Conservation (phyloP, 2,329 filamentous ascomycete species). For the Sarocladiaceae sp. region DNA sequence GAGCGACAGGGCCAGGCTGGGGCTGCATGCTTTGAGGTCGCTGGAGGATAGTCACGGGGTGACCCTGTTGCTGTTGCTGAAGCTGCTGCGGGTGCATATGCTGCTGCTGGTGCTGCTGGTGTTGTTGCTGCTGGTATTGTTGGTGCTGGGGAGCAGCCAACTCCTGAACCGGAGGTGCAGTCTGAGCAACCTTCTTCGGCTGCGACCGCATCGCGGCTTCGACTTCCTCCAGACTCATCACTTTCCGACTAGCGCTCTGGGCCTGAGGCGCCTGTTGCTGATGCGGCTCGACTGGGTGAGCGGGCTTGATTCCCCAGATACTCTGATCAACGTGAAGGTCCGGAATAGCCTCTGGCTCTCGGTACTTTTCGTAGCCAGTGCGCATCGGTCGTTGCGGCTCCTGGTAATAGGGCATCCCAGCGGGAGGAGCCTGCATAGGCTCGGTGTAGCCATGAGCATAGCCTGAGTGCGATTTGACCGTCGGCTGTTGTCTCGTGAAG, state of each 20-base stretch:
- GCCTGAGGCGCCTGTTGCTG: slow-evolving; percentile 22
- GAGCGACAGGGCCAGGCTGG: slow-evolving; percentile 29
- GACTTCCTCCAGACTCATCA: slow-evolving; percentile 95
- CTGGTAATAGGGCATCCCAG: slow-evolving; percentile 24
- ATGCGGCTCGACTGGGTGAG: slow-evolving; percentile 33
- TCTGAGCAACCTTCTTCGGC: slow-evolving; percentile 43
- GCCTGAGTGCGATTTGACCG: slow-evolving; percentile 29
- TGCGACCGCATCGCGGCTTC: slow-evolving; percentile 86
- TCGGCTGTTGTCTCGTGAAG: slow-evolving; percentile 70
- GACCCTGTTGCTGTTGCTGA: slow-evolving; percentile 30
- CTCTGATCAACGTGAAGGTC: slow-evolving; percentile 90
- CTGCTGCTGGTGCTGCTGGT: slow-evolving; percentile 35
- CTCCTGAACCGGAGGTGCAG: slow-evolving; percentile 19
- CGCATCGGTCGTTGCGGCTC: slow-evolving; percentile 57
- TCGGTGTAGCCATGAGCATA: slow-evolving; percentile 16
- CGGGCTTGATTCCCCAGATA: slow-evolving; percentile 77
- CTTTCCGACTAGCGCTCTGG: slow-evolving; percentile 54
- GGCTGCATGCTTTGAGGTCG: slow-evolving; percentile 41
- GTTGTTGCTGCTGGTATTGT: slow-evolving; percentile 18
- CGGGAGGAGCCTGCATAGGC: slow-evolving; percentile 23
- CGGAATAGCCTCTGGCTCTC: slow-evolving; percentile 76
- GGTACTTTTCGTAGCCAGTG: slow-evolving; percentile 89
- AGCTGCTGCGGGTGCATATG: slow-evolving; percentile 36
- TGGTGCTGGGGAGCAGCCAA: slow-evolving; percentile 13
- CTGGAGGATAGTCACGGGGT: slow-evolving; percentile 53